Base-by-base conservation (phyloP, 2,329 filamentous ascomycete genomes). In the Colletotrichum sp. region DNA sequence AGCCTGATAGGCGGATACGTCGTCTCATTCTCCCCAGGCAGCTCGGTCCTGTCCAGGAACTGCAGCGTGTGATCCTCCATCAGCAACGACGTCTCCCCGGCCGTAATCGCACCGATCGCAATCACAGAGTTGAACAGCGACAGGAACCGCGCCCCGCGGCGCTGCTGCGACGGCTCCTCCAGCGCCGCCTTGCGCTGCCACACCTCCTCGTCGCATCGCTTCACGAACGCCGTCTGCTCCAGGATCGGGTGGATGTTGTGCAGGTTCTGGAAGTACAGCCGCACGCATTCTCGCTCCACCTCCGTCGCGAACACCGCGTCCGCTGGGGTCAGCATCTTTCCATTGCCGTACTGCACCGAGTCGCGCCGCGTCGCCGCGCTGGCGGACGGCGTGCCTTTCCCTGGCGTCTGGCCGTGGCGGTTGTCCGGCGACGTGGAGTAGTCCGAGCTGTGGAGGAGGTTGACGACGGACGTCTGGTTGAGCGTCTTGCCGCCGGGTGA, bases 181-280 rank as follows among this genome's bases (percentile, higher is more conserved):
- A 65, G 28, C 22, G 34, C 24, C 6, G 34, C 34, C 18, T 69
- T 44, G 32, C 71, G 64, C 26, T 44, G 63, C 77, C 78, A 78
- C 12, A 78, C 59, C 18, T 79, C 77, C 12, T 66, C 59, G 30
- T 79, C 72, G 57, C 78, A 79, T 6, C 77, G 69, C n/a, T 52
- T 63, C 6, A 77, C 57, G 52, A 80, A 80, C 1, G 24, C 30
- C 13, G 68, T 15, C 48, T 76, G 72, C 24, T 79, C 77, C n/a
- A 80, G 66, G 44, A 80, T 78, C 1, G 78, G 78, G 52, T 80
- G 78, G 39, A 80, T 79, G 66, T 77, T 77, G 76, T 80, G 79
- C 8, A 80, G 32, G 28, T 80, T 80, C 52, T 77, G 69, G 39
- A 80, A 80, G 65, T 78, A 80, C 2, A 80, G 78, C 13, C 78